Conservation (phyloP, 2,329 filamentous ascomycete species). For the Scedosporium minutisporum region DNA sequence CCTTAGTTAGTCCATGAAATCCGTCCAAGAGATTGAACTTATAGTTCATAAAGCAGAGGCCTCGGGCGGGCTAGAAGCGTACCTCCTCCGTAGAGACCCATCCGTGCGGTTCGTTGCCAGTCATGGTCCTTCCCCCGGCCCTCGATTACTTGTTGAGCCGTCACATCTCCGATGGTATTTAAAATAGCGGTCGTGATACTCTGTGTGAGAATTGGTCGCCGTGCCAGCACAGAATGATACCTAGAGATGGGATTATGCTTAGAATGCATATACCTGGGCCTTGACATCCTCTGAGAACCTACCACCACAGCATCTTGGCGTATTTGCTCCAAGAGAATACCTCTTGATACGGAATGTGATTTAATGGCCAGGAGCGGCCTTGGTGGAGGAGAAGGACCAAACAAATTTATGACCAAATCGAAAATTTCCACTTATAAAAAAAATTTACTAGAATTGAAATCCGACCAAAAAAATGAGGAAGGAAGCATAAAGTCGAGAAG, state of each 20-base stretch:
- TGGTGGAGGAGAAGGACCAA: not conserved
- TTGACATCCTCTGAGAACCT: not conserved
- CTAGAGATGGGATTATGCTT: slow-evolving; percentile 29
- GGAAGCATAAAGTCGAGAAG: not conserved
- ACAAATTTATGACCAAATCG: not conserved
- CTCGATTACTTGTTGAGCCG: slow-evolving; percentile 87
- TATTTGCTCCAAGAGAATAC: not conserved
- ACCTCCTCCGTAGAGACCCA: slow-evolving; percentile 74
- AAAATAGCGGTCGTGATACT: slow-evolving; percentile 83
- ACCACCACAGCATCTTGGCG: not conserved
- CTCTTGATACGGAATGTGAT: not conserved
- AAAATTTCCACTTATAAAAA: not conserved
- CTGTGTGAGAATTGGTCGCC: slow-evolving; percentile 80
- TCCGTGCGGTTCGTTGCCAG: slow-evolving; percentile 59
- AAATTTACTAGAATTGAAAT: not conserved
- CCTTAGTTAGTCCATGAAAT: not conserved
- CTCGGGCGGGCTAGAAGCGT: slow-evolving; percentile 21
- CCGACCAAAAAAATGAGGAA: not conserved
- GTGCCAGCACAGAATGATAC: slow-evolving; percentile 78
- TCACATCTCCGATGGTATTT: slow-evolving; percentile 83
- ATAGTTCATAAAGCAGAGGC: not conserved
- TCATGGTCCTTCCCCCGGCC: slow-evolving; percentile 70
- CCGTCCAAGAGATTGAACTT: not conserved
- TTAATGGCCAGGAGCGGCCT: not conserved
- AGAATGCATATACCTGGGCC: not conserved